Percentiles rank a stretch among this genome's conserved stretches.
These are phyloP conservation scores for Hanseniaspora lindneri DNA, from an alignment of 805 yeast genomes.

Conservation along the genomic window DNA sequence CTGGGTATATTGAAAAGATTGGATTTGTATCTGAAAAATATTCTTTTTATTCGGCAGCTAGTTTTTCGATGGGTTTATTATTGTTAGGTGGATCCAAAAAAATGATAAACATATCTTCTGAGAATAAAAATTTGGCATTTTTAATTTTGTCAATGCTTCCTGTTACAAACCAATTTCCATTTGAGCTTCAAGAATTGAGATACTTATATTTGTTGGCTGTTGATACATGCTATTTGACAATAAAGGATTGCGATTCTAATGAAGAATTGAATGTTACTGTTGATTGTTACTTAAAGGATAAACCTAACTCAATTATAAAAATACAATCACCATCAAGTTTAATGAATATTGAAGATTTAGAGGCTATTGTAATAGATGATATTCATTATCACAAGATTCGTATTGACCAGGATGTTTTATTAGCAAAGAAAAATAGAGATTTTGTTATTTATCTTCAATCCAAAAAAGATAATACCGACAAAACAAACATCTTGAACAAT, in stretches of 20 bases:
- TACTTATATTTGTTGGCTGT: constrained; percentile 85
- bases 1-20: constrained; percentile 21
- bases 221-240: constrained; percentile 67
- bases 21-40: constrained; percentile 31
- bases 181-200: constrained; percentile 71
- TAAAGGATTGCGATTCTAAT: constrained; percentile 54
- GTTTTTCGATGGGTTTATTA: constrained; percentile 74
- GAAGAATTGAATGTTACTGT: constrained; percentile 41
- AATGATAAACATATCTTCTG: constrained; percentile 49
- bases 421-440: neutral
- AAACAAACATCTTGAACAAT: constrained; percentile 14
- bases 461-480: neutral
- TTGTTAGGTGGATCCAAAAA: constrained; percentile 90
- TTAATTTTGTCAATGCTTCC: constrained; percentile 72
- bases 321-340: constrained; percentile 36
- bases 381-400: constrained; percentile 43
- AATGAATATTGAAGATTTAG: constrained; percentile 45
- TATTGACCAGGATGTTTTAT: constrained; percentile 18
- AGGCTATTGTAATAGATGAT: constrained; percentile 36
- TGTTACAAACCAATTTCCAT: constrained; percentile 21
- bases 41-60: constrained; percentile 66
- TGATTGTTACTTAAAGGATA: constrained; percentile 32
- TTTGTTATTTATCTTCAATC: neutral
- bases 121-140: constrained; percentile 31
- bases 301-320: constrained; percentile 31